These are phyloP conservation scores for Thielaviopsis euricoi DNA, from an alignment of 2,329 filamentous ascomycete species.

Conservation along the genomic window DNA sequence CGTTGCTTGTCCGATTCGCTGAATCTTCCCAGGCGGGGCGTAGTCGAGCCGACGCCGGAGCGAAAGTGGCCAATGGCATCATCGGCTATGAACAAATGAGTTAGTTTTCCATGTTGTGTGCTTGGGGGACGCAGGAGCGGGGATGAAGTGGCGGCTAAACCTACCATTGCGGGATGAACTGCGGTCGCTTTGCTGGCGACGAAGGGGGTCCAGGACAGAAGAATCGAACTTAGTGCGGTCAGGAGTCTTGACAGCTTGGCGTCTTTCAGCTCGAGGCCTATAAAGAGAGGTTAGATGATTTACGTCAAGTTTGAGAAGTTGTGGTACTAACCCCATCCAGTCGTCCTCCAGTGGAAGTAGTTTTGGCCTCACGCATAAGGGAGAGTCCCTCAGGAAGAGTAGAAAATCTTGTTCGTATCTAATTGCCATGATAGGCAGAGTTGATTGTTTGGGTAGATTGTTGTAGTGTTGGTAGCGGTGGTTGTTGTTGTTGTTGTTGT, in stretches of 20 bases:
- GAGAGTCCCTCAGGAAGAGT: slow-evolving; percentile 60
- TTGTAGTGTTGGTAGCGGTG: no score
- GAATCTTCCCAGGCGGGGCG: background rate
- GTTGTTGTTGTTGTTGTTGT: no score
- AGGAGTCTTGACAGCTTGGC: slow-evolving; percentile 9
- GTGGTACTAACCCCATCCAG: slow-evolving; percentile 75
- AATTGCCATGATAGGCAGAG: slow-evolving; percentile 15
- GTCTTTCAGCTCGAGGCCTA: slow-evolving; percentile 2
- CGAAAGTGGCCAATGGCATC: slow-evolving; percentile 8
- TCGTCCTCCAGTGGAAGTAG: slow-evolving; percentile 71
- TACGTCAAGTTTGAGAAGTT: background rate
- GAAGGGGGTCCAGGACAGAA: slow-evolving; percentile 13
- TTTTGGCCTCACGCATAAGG: slow-evolving; percentile 65
- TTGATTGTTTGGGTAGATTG: background rate
- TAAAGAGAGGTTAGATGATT: background rate
- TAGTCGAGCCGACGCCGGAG: slow-evolving; percentile 11
- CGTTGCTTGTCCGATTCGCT: slow-evolving; percentile 19
- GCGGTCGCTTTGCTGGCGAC: slow-evolving; percentile 5
- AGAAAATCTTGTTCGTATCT: slow-evolving; percentile 67
- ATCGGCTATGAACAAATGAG: background rate
- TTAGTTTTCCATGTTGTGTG: background rate
- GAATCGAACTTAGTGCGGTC: slow-evolving; percentile 12
- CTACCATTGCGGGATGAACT: slow-evolving; percentile 3
- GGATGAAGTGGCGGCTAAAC: background rate
- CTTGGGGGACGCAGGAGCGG: background rate